Evolutionary conservation across 2,329 filamentous ascomycete genomes (phyloP).

Genomic region (Zopfia rhizophila): DNA sequence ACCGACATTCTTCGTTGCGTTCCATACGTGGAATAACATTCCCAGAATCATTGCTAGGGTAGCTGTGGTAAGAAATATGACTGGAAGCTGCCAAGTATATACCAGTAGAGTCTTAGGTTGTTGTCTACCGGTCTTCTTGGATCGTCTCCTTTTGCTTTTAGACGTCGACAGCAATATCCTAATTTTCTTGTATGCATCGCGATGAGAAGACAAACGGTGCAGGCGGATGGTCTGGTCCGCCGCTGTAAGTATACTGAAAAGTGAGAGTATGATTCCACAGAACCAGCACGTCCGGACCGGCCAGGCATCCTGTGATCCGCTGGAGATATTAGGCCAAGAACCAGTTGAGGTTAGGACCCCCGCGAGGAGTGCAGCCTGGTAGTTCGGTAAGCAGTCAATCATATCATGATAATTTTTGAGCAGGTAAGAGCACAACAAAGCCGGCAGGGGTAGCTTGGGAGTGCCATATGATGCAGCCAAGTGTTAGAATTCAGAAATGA

Average conservation of each 20-base stretch:
- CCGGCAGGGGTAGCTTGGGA: too few relatives aligned
- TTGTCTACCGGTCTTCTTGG: slow-evolving; percentile 30
- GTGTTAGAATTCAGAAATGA: too few relatives aligned
- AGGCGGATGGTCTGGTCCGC: slow-evolving; percentile 56
- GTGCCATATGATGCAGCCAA: too few relatives aligned
- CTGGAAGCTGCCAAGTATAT: slow-evolving; percentile 52
- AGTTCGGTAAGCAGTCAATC: too few relatives aligned
- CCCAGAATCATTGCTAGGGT: slow-evolving; percentile 51
- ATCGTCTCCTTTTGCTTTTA: slow-evolving; percentile 22
- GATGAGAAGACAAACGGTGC: slow-evolving; percentile 55
- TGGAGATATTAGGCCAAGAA: slow-evolving; percentile 55
- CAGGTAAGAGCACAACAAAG: not conserved
- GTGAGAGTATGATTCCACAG: slow-evolving; percentile 59
- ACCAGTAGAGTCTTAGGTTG: slow-evolving; percentile 42
- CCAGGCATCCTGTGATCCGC: slow-evolving; percentile 53
- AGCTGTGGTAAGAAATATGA: slow-evolving; percentile 47
- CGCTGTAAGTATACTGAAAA: slow-evolving; percentile 62
- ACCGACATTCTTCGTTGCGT: slow-evolving; percentile 36
- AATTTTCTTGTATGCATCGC: slow-evolving; percentile 50
- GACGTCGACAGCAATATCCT: slow-evolving; percentile 45
- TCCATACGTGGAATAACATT: slow-evolving; percentile 53
- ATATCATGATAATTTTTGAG: too few relatives aligned
- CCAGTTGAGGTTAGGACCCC: slow-evolving; percentile 56
- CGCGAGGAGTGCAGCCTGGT: slow-evolving; percentile 50
- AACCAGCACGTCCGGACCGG: slow-evolving; percentile 55